phyloP scores from a whole-genome alignment of 2,329 filamentous ascomycete genomes.

The Plectosphaerella sp. region DNA sequence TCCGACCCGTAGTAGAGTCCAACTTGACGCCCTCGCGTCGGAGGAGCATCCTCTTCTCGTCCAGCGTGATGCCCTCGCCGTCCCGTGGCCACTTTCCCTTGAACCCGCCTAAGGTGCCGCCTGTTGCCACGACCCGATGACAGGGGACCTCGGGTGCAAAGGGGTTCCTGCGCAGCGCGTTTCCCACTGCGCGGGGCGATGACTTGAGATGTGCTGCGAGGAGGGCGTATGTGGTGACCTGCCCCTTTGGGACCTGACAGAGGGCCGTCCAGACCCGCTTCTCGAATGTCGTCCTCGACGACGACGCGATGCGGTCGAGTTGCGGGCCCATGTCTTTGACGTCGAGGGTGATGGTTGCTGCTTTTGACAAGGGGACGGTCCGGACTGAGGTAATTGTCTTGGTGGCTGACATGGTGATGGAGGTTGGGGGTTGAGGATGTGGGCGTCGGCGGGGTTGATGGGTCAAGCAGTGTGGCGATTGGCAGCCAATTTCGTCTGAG shows the following conservation, averaged over 20 bases:
- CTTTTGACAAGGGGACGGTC: background rate
- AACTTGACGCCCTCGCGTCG: slow-evolving; percentile 61
- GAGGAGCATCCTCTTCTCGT: slow-evolving; percentile 60
- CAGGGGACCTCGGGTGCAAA: slow-evolving; percentile 81
- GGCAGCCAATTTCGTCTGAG: too few species aligned
- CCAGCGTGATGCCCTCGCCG: slow-evolving; percentile 60
- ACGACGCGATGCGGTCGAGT: slow-evolving; percentile 39
- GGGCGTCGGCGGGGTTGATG: too few species aligned
- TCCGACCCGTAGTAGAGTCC: slow-evolving; percentile 50
- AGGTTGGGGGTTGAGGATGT: background rate
- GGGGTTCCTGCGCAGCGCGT: slow-evolving; percentile 72
- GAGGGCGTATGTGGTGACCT: slow-evolving; percentile 73
- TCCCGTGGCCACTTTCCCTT: slow-evolving; percentile 86
- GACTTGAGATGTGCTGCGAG: slow-evolving; percentile 65
- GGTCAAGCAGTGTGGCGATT: too few species aligned
- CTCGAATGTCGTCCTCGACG: slow-evolving; percentile 48
- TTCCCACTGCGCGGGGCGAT: slow-evolving; percentile 73
- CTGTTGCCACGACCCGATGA: slow-evolving; percentile 73
- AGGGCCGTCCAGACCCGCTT: slow-evolving; percentile 66
- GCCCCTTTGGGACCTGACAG: slow-evolving; percentile 71
- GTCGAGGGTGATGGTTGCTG: slow-evolving; percentile 2
- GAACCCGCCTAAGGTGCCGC: slow-evolving; percentile 75
- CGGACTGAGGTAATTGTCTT: slow-evolving; percentile 5
- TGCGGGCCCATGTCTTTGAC: slow-evolving; percentile 29
- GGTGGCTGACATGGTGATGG: background rate